These are phyloP conservation scores for Ustilago esculenta DNA, from an alignment of 1,284 basidiomycete species.

Conservation along the genomic window DNA sequence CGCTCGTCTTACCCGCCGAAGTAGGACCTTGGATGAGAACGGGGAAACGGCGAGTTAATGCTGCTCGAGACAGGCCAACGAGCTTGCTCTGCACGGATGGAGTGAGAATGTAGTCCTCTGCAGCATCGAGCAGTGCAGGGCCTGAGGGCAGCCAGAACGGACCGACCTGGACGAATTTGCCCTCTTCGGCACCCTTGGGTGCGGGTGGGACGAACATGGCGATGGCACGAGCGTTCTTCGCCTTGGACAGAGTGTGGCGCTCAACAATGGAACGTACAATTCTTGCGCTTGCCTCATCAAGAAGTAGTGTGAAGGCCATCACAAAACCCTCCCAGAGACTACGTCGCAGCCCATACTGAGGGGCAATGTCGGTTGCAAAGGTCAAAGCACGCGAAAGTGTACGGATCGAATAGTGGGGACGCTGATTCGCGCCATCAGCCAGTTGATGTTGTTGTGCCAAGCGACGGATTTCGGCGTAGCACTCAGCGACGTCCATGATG, in stretches of 20 bases:
- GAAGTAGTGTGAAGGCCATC: constrained; percentile 97
- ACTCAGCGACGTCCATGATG: constrained; percentile 90
- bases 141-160: constrained; percentile 90
- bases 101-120: constrained; percentile 89
- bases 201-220: constrained; percentile 55
- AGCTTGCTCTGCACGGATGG: constrained; percentile 96
- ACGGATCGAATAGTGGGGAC: constrained; percentile 98
- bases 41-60: constrained; percentile 87
- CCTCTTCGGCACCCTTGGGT: constrained; percentile 37
- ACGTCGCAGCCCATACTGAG: constrained; percentile 78
- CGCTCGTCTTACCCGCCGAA: constrained; percentile 95
- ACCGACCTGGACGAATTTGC: constrained; percentile 77
- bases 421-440: constrained; percentile 90
- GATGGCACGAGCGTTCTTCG: constrained; percentile 74
- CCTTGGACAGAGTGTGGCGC: constrained; percentile 81
- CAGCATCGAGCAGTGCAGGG: constrained; percentile 71
- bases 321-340: constrained; percentile 94
- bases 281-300: constrained; percentile 80
- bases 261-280: constrained; percentile 78
- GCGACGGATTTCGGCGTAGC: constrained; percentile 85
- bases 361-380: constrained; percentile 85
- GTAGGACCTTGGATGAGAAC: constrained; percentile 98
- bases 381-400: constrained; percentile 90
- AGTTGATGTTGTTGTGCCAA: constrained; percentile 82
- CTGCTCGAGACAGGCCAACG: constrained; percentile 88